Base-by-base conservation (phyloP, 495 filamentous ascomycete genomes). In the Podospora pseudocomata region DNA sequence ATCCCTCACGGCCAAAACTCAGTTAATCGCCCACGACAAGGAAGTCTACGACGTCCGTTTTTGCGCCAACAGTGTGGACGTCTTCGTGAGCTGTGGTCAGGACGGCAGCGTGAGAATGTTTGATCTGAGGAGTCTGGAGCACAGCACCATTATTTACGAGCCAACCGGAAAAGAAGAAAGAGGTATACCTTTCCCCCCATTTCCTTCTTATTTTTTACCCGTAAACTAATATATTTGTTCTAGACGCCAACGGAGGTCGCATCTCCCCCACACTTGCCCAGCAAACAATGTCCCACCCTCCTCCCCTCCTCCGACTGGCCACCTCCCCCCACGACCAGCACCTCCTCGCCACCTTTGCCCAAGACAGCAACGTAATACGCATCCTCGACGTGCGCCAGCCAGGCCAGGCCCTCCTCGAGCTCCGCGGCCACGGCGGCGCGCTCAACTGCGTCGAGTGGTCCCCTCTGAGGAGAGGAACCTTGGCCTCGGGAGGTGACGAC, bases 51-150 rank as follows among this genome's bases (percentile, higher is more conserved):
- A 99, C 76, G 95, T 99, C 44, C 89, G 95, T 15, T 99, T 98
- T 79, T 97, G 95, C 79, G 93, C 93, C 26, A 93, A 96, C 72
- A 96, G 92, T 72, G 90, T 95, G 44, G 96, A 98, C 75, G 93
- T 98, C 0, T 99, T 99, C 79, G 95, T 97, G 19, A 95, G 91
- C 77, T 99, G 95, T 78, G 95, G 95, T 61, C 96, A 96, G 53
- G 95, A 99, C 76, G 95, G 95, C 20, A 97, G 94, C 78, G 95
- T 99, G 55, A 87, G 95, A 65, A 99, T 99, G 95, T 99, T 99
- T 77, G 95, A 99, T 76, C 86, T 99, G 18, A 86, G 95, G 69
- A 97, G 94, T 76, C 82, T 99, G 27, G 95, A 99, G 75, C 95
- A 99, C 77, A 97, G 92, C 70, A 99, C 95, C 63, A 99, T 99